A percentile compares a stretch with the other conserved stretches of the same genome.
Conservation (phyloP, 495 filamentous ascomycete genomes). For the Chaetomidium leptoderma region DNA sequence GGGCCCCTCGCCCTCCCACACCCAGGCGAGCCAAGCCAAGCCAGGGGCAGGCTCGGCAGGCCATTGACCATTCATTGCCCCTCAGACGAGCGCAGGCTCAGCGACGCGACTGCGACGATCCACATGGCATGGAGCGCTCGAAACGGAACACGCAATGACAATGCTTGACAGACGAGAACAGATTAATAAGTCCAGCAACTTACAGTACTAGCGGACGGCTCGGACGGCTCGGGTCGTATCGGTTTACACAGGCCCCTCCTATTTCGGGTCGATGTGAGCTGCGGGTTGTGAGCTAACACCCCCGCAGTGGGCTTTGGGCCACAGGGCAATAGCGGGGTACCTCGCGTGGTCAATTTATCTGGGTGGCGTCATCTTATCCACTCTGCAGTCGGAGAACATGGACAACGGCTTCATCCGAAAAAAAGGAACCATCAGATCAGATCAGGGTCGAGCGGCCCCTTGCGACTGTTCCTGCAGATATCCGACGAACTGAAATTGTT, state of each 20-base stretch:
- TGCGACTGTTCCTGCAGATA: slow-evolving; percentile 1
- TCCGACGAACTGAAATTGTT: background rate
- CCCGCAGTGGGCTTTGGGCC: slow-evolving; percentile 2
- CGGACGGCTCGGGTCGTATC: background rate
- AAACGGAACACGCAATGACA: too few species aligned
- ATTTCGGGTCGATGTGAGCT: slow-evolving; percentile 6
- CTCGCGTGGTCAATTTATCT: background rate
- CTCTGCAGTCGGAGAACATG: background rate
- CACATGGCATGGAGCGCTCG: too few species aligned
- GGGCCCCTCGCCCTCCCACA: background rate
- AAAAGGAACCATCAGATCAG: background rate
- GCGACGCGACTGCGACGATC: background rate
- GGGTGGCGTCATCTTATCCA: background rate
- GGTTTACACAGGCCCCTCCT: slow-evolving; percentile 3
- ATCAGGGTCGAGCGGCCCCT: background rate
- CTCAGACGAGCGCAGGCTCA: background rate
- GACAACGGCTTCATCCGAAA: background rate
- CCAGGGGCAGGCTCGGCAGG: slow-evolving; percentile 1
- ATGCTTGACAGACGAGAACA: background rate
- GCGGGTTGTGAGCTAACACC: slow-evolving; percentile 11
- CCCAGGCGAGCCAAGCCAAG: background rate
- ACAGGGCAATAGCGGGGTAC: slow-evolving; percentile 13
- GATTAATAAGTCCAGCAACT: background rate
- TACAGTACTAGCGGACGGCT: background rate
- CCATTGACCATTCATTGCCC: background rate